phyloP scores from a whole-genome alignment of 2,329 filamentous ascomycete genomes.

The Claviceps arundinis region DNA sequence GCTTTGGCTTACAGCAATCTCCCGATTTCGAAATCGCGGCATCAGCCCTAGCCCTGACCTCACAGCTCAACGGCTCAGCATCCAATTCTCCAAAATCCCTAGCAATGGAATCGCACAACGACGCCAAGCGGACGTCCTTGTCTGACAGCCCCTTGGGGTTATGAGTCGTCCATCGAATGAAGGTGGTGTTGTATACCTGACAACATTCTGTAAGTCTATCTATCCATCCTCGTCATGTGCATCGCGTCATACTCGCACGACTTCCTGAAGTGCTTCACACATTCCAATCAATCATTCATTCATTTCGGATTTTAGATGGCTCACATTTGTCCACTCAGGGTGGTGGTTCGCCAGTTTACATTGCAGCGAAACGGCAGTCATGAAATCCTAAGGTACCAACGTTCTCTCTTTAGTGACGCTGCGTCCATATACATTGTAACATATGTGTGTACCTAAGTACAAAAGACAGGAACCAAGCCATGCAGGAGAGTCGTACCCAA shows the following conservation, averaged over 20 bases:
- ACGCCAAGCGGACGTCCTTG: slow-evolving; percentile 50
- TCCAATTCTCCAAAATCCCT: slow-evolving; percentile 41
- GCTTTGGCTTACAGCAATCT: slow-evolving; percentile 41
- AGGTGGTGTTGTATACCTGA: slow-evolving; percentile 56
- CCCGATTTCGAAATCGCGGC: slow-evolving; percentile 31
- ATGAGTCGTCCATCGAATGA: slow-evolving; percentile 64
- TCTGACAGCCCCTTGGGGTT: slow-evolving; percentile 49
- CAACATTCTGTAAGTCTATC: neutral
- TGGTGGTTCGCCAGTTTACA: slow-evolving; percentile 59
- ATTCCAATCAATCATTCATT: too few species aligned
- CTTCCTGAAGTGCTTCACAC: too few species aligned
- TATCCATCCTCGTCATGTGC: neutral
- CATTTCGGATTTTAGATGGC: slow-evolving; percentile 6
- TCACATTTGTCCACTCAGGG: slow-evolving; percentile 63
- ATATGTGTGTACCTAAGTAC: too few species aligned
- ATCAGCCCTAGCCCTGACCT: slow-evolving; percentile 32
- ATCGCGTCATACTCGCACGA: neutral
- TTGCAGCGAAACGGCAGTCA: slow-evolving; percentile 56
- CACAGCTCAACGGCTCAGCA: slow-evolving; percentile 19
- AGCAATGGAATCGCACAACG: slow-evolving; percentile 47
- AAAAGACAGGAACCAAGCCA: too few species aligned
- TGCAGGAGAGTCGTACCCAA: slow-evolving; percentile 33
- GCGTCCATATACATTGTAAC: too few species aligned
- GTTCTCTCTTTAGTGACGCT: neutral
- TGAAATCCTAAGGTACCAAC: slow-evolving; percentile 46